Conservation (phyloP, 768 basidiomycete genomes). For the Xanthoconium stramineum region DNA sequence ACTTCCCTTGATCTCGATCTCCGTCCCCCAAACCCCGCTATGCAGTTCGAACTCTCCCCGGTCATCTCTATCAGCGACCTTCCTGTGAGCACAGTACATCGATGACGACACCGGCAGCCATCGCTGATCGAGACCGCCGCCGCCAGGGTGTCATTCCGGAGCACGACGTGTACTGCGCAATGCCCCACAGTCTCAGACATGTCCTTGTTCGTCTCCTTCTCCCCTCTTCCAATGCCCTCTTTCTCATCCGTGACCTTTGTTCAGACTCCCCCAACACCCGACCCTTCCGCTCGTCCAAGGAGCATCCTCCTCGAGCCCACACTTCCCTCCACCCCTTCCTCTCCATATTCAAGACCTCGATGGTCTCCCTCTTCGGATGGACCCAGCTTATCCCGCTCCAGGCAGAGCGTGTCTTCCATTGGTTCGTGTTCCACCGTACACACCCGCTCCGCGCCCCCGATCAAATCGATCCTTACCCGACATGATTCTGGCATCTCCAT, state of each 20-base stretch:
- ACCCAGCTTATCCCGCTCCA: conserved; percentile 20
- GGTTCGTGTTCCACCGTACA: conserved; percentile 31
- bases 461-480: conserved; percentile 60
- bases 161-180: conserved; percentile 26
- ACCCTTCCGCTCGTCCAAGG: conserved; percentile 6
- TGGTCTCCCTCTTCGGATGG: conserved; percentile 18
- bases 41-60: neutral
- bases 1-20: neutral
- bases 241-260: neutral
- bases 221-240: conserved; percentile 1
- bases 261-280: conserved; percentile 24
- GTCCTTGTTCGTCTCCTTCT: conserved; percentile 24
- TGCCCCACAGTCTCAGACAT: conserved; percentile 30
- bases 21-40: neutral
- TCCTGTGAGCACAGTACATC: conserved; percentile 22
- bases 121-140: conserved; percentile 20
- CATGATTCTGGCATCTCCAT: conserved; percentile 49
- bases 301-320: conserved; percentile 30
- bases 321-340: conserved; percentile 5
- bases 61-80: conserved; percentile 23
- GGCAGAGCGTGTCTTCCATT: conserved; percentile 41
- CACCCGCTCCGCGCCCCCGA: conserved; percentile 19
- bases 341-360: conserved; percentile 19
- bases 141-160: conserved; percentile 29
- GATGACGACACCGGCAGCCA: conserved; percentile 13